Conservation (phyloP, 306 rosid genomes). For the Prinsepia uniflora region DNA sequence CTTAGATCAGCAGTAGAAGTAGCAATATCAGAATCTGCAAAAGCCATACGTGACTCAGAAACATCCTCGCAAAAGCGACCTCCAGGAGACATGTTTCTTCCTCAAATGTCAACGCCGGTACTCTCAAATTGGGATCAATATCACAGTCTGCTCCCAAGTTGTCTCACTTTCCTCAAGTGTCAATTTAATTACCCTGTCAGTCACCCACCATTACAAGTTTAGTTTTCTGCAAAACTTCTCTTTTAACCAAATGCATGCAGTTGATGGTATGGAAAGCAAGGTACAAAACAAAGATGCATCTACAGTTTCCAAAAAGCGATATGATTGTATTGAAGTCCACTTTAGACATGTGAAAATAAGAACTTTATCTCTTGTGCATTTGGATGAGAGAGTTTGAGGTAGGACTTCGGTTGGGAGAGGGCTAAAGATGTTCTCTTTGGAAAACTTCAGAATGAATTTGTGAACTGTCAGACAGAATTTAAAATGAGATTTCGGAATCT, state of each 20-base stretch:
- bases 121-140: conserved; percentile 14
- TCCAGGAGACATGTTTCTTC: conserved; percentile 34
- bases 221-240: conserved; percentile 4
- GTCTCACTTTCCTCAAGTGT: conserved; percentile 8
- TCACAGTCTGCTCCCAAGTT: conserved; percentile 8
- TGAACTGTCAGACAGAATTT: background rate
- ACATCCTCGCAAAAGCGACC: conserved; percentile 37
- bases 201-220: conserved; percentile 9
- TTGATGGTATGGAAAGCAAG: conserved; percentile 15
- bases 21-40: conserved; percentile 28
- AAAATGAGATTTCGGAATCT: conserved; percentile 1
- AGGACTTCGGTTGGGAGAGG: background rate
- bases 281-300: conserved; percentile 12
- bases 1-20: conserved; percentile 32
- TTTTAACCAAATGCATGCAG: background rate
- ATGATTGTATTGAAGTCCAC: background rate
- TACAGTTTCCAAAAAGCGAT: conserved; percentile 16
- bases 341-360: background rate
- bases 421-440: background rate
- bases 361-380: conserved; percentile 1
- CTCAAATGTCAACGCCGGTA: conserved; percentile 17
- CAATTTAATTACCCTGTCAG: conserved; percentile 22
- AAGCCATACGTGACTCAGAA: conserved; percentile 28
- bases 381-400: background rate
- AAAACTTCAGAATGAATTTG: background rate